Conservation (phyloP, 2,329 filamentous ascomycete species). For the Torrubiella hemipterigena region DNA sequence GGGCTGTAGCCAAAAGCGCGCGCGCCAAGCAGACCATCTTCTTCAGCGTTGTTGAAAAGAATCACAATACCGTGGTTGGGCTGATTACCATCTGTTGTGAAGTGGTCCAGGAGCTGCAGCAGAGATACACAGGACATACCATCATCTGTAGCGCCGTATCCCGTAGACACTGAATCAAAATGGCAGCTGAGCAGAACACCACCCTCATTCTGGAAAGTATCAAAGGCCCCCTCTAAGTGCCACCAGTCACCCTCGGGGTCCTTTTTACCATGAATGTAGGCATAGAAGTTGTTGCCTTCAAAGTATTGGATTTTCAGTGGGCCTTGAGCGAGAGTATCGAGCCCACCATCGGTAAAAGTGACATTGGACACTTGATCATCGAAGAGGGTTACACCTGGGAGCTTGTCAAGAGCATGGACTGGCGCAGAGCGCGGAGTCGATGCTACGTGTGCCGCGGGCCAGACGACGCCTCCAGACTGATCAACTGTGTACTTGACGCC, state of each 20-base stretch:
- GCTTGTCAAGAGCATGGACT: constrained; percentile 3
- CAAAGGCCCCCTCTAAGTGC: constrained; percentile 30
- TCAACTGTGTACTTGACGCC: constrained; percentile 33
- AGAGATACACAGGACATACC: constrained; percentile 81
- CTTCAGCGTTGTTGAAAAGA: constrained; percentile 90
- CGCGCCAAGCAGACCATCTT: constrained; percentile 83
- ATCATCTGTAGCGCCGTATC: constrained; percentile 88
- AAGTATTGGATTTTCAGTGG: constrained; percentile 57
- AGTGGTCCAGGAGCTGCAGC: constrained; percentile 78
- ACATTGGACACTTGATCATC: constrained; percentile 71
- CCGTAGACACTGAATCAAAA: constrained; percentile 84
- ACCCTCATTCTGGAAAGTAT: constrained; percentile 45
- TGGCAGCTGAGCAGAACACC: constrained; percentile 91
- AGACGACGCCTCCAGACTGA: constrained; percentile 17
- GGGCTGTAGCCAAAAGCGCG: constrained; percentile 75
- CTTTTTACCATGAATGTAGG: constrained; percentile 76
- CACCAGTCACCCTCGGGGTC: constrained; percentile 68
- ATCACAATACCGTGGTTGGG: constrained; percentile 73
- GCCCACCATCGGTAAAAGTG: constrained; percentile 38
- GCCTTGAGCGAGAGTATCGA: constrained; percentile 9
- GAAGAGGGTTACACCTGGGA: constrained; percentile 51
- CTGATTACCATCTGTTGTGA: constrained; percentile 57
- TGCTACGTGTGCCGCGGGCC: constrained; percentile 13
- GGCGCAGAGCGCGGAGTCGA: too few relatives aligned
- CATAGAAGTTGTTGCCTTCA: constrained; percentile 82